Evolutionary conservation across 2,329 filamentous ascomycete species (phyloP).

Genomic region (Ascochyta clinopodiicola): DNA sequence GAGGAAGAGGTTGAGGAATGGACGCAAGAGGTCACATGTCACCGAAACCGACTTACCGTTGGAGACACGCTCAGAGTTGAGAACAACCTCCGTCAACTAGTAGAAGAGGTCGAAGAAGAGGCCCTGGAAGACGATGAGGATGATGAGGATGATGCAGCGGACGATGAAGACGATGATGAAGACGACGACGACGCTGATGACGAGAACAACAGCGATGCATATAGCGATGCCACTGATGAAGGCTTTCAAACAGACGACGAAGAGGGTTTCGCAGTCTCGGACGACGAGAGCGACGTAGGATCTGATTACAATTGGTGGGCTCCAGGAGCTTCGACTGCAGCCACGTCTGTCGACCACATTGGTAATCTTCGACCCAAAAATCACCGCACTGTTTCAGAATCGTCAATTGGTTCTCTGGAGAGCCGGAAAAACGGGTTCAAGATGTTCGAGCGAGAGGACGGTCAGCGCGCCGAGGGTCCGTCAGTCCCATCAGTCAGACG

Average conservation of each 20-base stretch:
- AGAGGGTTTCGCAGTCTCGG: constrained; percentile 72
- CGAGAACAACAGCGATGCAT: constrained; percentile 52
- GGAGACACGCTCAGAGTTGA: constrained; percentile 90
- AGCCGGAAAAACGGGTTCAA: constrained; percentile 43
- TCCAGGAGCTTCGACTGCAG: constrained; percentile 57
- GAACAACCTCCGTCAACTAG: constrained; percentile 83
- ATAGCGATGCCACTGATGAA: constrained; percentile 58
- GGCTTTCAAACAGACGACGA: constrained; percentile 85
- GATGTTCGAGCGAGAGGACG: constrained; percentile 32
- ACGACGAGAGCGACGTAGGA: constrained; percentile 69
- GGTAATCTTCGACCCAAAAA: constrained; percentile 57
- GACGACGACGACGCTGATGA: constrained; percentile 60
- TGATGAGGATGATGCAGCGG: constrained; percentile 60
- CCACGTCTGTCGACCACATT: constrained; percentile 57
- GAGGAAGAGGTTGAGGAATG: constrained; percentile 89
- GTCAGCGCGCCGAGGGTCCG: constrained; percentile 15
- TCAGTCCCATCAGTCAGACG: constrained; percentile 35
- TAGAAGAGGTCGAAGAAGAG: constrained; percentile 90
- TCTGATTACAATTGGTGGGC: constrained; percentile 73
- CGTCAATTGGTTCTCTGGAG: constrained; percentile 61
- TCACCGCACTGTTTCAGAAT: constrained; percentile 58
- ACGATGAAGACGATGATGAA: constrained; percentile 45
- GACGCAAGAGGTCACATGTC: constrained; percentile 74
- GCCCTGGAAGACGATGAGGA: constrained; percentile 68
- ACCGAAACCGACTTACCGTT: constrained; percentile 78